Percentiles rank a stretch among this genome's conserved stretches.
phyloP scores from a whole-genome alignment of 768 basidiomycete genomes.

The Mycena leptocephala region DNA sequence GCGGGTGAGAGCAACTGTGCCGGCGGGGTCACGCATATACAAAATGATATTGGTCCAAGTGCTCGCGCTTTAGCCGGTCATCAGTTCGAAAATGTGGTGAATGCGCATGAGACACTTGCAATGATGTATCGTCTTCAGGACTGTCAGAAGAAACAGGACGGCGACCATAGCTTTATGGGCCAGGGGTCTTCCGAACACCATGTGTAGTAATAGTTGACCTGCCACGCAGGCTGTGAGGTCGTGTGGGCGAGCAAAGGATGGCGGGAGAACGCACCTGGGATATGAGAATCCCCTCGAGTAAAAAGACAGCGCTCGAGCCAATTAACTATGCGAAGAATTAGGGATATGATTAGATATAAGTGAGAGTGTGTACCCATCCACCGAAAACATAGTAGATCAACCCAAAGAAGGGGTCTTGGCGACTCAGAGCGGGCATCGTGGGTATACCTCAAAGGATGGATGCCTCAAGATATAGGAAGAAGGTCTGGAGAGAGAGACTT shows the following conservation, averaged over 20 bases:
- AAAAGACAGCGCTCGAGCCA: conserved; percentile 6
- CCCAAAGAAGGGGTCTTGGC: too few relatives aligned
- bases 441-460: too few relatives aligned
- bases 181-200: background rate
- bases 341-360: background rate
- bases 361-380: conserved; percentile 3
- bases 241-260: background rate
- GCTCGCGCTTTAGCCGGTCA: background rate
- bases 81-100: background rate
- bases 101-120: background rate
- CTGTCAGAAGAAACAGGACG: conserved; percentile 1
- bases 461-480: too few relatives aligned
- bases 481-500: too few relatives aligned
- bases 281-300: conserved; percentile 13
- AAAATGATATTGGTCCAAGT: conserved; percentile 19
- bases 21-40: conserved; percentile 10
- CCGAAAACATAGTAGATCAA: conserved; percentile 19
- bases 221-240: background rate
- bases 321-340: conserved; percentile 14
- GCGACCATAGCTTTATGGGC: background rate
- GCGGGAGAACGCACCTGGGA: conserved; percentile 1
- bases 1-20: background rate
- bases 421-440: too few relatives aligned
- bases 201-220: conserved; percentile 9
- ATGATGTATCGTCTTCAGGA: conserved; percentile 12